Conservation (phyloP, 2,329 filamentous ascomycete genomes). For the Colletotrichum siamense region DNA sequence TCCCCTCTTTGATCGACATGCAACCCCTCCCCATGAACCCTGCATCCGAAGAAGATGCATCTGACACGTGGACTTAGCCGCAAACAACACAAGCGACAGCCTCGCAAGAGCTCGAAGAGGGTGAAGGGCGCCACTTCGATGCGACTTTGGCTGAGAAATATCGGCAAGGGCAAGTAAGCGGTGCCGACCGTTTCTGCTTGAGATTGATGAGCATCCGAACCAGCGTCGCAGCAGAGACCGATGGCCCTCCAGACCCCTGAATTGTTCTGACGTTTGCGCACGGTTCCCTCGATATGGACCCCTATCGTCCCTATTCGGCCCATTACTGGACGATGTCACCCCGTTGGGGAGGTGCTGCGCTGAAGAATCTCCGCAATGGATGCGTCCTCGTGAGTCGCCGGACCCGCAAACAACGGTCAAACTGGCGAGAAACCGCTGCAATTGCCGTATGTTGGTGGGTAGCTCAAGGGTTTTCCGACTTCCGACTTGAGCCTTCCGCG, state of each 20-base stretch:
- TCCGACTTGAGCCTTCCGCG: background rate
- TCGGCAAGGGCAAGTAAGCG: background rate
- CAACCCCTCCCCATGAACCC: background rate
- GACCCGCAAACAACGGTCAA: background rate
- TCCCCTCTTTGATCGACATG: background rate
- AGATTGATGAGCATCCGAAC: background rate
- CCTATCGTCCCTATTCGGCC: background rate
- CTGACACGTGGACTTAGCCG: background rate
- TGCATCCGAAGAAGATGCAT: background rate
- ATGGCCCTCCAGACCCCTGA: background rate
- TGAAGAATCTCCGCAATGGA: slow-evolving; percentile 8
- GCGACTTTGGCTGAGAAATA: background rate
- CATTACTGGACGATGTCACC: background rate
- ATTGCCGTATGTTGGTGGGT: background rate
- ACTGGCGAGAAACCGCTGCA: background rate
- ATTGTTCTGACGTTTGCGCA: background rate
- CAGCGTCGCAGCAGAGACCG: background rate
- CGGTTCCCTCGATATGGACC: background rate
- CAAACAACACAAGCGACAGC: background rate
- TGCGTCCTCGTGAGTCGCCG: slow-evolving; percentile 2
- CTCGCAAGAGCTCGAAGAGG: background rate
- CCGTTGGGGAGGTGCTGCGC: background rate
- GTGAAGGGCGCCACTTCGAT: background rate
- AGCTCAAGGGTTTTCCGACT: slow-evolving; percentile 7
- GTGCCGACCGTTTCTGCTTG: background rate